These are phyloP conservation scores for Suhomyces pyralidae DNA, from an alignment of 805 yeast genomes.

Conservation along the genomic window DNA sequence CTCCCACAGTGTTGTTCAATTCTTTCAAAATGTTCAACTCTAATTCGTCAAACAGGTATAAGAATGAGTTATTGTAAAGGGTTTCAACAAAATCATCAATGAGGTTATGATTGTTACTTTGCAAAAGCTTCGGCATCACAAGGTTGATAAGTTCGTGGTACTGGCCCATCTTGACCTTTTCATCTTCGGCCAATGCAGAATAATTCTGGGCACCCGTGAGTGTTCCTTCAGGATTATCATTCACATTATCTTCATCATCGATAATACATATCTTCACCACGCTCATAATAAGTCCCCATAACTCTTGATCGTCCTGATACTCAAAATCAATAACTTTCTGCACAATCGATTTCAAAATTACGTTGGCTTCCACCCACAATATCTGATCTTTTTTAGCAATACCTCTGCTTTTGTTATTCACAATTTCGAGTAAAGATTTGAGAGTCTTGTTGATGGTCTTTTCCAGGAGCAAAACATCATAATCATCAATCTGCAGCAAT, in stretches of 20 bases:
- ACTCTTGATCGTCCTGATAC: slow-evolving; percentile 14
- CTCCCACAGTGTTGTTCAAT: slow-evolving; percentile 14
- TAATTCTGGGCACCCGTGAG: not conserved
- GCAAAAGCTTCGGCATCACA: slow-evolving; percentile 39
- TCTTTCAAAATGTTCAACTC: slow-evolving; percentile 29
- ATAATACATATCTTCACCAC: slow-evolving; percentile 42
- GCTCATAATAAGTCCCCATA: slow-evolving; percentile 44
- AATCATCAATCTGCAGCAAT: slow-evolving; percentile 28
- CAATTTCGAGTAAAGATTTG: slow-evolving; percentile 51
- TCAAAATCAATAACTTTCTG: slow-evolving; percentile 23
- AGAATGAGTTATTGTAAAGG: slow-evolving; percentile 58
- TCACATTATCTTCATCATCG: slow-evolving; percentile 3
- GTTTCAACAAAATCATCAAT: slow-evolving; percentile 45
- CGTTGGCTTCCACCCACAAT: slow-evolving; percentile 56
- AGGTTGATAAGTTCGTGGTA: slow-evolving; percentile 41
- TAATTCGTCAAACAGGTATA: slow-evolving; percentile 55
- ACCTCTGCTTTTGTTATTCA: slow-evolving; percentile 43
- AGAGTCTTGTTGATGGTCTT: slow-evolving; percentile 45
- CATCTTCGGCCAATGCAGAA: slow-evolving; percentile 23
- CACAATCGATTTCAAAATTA: slow-evolving; percentile 36
- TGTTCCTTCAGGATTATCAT: slow-evolving; percentile 13
- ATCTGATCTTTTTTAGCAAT: slow-evolving; percentile 23
- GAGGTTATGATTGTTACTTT: slow-evolving; percentile 15
- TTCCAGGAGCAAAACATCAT: slow-evolving; percentile 40
- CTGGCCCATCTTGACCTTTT: slow-evolving; percentile 43